Evolutionary conservation across 495 filamentous ascomycete species (phyloP).

Genomic region (Evansstolkia leycettana): DNA sequence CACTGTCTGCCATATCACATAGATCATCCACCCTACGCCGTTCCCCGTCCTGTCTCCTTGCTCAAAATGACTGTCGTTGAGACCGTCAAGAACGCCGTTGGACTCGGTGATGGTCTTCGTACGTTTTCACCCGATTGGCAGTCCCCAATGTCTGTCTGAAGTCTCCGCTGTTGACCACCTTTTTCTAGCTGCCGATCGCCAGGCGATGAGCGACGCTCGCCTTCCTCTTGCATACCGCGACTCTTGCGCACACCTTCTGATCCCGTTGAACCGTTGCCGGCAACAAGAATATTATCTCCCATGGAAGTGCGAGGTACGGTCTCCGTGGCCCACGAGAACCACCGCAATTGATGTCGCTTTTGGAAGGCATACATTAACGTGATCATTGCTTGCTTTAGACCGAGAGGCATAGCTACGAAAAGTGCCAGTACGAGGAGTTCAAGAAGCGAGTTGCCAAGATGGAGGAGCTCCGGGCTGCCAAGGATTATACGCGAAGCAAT

Average conservation of each 20-base stretch:
- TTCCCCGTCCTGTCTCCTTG: conserved; percentile 8
- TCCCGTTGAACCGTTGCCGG: conserved; percentile 91
- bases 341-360: neutral
- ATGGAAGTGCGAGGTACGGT: conserved; percentile 91
- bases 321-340: neutral
- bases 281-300: conserved; percentile 85
- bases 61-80: conserved; percentile 37
- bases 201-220: conserved; percentile 85
- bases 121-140: conserved; percentile 17
- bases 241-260: conserved; percentile 84
- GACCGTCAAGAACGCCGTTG: conserved; percentile 42
- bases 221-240: conserved; percentile 87
- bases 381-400: conserved; percentile 36
- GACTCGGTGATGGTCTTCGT: conserved; percentile 33
- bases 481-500: conserved; percentile 81
- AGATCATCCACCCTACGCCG: conserved; percentile 5
- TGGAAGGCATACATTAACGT: neutral
- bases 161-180: conserved; percentile 6
- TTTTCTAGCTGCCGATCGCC: conserved; percentile 55
- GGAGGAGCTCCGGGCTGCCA: conserved; percentile 83
- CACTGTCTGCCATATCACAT: conserved; percentile 10
- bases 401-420: conserved; percentile 95
- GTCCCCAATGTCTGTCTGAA: neutral
- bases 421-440: conserved; percentile 98
- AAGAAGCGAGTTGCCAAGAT: conserved; percentile 98